A percentile compares a stretch with the other conserved stretches of the same genome.
Evolutionary conservation across 768 basidiomycete genomes (phyloP).

Genomic region (Cyclocybe aegerita): DNA sequence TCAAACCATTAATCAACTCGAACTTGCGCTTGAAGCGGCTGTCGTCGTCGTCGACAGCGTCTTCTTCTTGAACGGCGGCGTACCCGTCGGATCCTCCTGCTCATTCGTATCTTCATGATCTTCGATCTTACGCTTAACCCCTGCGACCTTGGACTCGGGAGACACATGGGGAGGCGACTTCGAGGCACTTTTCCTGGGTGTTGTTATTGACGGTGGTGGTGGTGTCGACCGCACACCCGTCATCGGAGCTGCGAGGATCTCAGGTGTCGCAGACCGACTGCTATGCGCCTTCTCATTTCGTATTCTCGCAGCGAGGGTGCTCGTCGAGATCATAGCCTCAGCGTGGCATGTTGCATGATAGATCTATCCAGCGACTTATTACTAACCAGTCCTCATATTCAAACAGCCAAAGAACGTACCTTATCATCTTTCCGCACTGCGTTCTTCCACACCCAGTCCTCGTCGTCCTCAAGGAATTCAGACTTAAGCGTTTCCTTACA

Average conservation of each 20-base stretch:
- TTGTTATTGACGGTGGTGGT: conserved; percentile 30
- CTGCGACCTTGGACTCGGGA: conserved; percentile 50
- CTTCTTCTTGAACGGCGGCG: conserved; percentile 69
- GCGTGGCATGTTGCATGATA: conserved; percentile 95
- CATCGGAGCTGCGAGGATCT: conserved; percentile 33
- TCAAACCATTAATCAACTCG: conserved; percentile 2
- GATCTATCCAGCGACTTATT: conserved; percentile 49
- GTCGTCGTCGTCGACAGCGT: conserved; percentile 38
- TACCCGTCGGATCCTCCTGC: conserved; percentile 42
- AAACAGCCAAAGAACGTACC: conserved; percentile 44
- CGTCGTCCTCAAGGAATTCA: conserved; percentile 93
- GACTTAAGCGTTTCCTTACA: conserved; percentile 93
- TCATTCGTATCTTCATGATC: conserved; percentile 42
- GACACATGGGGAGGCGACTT: conserved; percentile 45
- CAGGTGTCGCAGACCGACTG: conserved; percentile 80
- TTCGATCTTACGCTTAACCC: conserved; percentile 77
- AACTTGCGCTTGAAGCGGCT: conserved; percentile 9
- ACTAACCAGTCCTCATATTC: conserved; percentile 3
- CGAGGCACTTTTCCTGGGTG: conserved; percentile 20
- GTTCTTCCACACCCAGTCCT: conserved; percentile 98
- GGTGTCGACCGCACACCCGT: conserved; percentile 32
- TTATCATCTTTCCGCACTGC: conserved; percentile 81
- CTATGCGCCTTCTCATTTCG: conserved; percentile 57
- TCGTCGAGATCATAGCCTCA: conserved; percentile 67
- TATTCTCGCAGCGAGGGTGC: conserved; percentile 64